phyloP scores from a whole-genome alignment of 1,139 yeast genomes.

The Debaryomyces sp. region DNA sequence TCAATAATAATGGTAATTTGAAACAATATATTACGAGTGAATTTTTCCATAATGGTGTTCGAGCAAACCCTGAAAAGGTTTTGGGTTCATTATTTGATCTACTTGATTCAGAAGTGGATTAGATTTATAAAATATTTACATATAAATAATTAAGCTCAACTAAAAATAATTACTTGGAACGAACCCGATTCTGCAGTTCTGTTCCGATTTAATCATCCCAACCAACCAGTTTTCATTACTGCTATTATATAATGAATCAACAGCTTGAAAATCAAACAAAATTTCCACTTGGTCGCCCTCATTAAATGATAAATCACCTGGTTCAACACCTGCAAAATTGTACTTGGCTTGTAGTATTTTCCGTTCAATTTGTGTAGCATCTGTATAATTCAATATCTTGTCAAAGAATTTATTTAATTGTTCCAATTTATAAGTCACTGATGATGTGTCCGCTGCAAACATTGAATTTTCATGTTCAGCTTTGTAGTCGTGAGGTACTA shows the following conservation, averaged over 20 bases:
- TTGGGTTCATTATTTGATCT: slow-evolving; percentile 43
- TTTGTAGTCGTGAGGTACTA: neutral
- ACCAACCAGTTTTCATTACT: slow-evolving; percentile 38
- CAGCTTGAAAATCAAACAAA: slow-evolving; percentile 34
- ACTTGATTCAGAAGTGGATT: slow-evolving; percentile 49
- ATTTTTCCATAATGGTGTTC: slow-evolving; percentile 54
- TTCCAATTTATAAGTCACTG: slow-evolving; percentile 30
- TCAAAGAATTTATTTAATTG: slow-evolving; percentile 29
- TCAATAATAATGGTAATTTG: slow-evolving; percentile 35
- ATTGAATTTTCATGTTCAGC: slow-evolving; percentile 8
- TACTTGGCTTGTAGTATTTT: slow-evolving; percentile 25
- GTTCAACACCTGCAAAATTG: slow-evolving; percentile 34
- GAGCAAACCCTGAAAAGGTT: slow-evolving; percentile 44
- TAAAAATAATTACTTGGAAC: slow-evolving; percentile 41
- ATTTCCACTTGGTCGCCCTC: slow-evolving; percentile 39
- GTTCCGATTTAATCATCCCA: slow-evolving; percentile 23
- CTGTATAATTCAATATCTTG: slow-evolving; percentile 13
- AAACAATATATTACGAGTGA: slow-evolving; percentile 51
- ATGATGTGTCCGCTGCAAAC: slow-evolving; percentile 16
- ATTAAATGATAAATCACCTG: slow-evolving; percentile 45
- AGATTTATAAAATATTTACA: slow-evolving; percentile 11
- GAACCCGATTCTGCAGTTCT: slow-evolving; percentile 36
- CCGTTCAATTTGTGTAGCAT: slow-evolving; percentile 12
- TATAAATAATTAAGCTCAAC: neutral
- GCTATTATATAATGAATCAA: slow-evolving; percentile 24